Conservation (phyloP, 2,329 filamentous ascomycete species). For the Hypoxylon sp. region DNA sequence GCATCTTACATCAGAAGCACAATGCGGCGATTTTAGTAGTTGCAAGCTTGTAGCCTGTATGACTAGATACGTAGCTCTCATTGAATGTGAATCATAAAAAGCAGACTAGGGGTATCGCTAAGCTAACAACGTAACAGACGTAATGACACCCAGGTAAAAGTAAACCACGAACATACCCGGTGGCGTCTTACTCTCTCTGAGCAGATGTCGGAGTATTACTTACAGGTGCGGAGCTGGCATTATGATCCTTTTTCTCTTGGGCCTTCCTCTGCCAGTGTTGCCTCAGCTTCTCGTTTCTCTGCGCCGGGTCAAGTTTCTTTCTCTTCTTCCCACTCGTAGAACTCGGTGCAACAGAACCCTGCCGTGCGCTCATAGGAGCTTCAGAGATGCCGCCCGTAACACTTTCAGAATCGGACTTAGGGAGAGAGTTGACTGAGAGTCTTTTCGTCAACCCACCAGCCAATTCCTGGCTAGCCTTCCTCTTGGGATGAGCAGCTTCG, state of each 20-base stretch:
- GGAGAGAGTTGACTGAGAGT: conserved; percentile 25
- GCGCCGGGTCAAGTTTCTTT: conserved; percentile 23
- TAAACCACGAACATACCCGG: not conserved
- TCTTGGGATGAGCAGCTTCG: conserved; percentile 33
- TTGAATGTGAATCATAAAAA: conserved; percentile 7
- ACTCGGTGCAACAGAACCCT: conserved; percentile 21
- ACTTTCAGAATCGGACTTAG: conserved; percentile 14
- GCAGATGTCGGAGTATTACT: conserved; percentile 41
- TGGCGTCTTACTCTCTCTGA: conserved; percentile 31
- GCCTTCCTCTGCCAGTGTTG: conserved; percentile 25
- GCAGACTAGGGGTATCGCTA: conserved; percentile 28
- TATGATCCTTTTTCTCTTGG: conserved; percentile 24
- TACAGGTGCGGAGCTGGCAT: conserved; percentile 33
- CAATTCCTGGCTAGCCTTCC: conserved; percentile 39
- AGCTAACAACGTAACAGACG: not conserved
- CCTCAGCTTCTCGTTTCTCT: conserved; percentile 16
- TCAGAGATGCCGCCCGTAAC: conserved; percentile 17
- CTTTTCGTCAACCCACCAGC: conserved; percentile 16
- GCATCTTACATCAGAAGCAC: conserved; percentile 9
- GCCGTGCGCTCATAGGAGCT: conserved; percentile 3
- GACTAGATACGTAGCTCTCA: not conserved
- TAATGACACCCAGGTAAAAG: conserved; percentile 17
- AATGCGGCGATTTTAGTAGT: not conserved
- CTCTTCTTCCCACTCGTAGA: conserved; percentile 23
- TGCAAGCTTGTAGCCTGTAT: not conserved